Evolutionary conservation across 2,329 filamentous ascomycete species (phyloP).

Genomic region (Stagonosporopsis tanaceti): DNA sequence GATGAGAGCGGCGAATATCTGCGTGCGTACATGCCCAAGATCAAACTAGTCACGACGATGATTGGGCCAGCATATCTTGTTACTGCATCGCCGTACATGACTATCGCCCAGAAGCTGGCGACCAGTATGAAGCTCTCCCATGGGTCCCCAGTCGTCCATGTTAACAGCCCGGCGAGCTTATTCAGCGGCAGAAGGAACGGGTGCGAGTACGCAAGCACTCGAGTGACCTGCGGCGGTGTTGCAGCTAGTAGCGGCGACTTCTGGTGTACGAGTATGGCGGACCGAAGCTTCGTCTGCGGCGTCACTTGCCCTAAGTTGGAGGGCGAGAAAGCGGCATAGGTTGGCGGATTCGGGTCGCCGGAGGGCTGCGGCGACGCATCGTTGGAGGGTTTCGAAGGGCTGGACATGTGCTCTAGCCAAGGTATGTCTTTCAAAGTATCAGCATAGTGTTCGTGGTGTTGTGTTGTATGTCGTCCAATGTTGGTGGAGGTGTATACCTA

Average conservation of each 20-base stretch:
- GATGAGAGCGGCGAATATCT: conserved; percentile 90
- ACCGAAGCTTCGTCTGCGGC: conserved; percentile 76
- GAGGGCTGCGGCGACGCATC: conserved; percentile 48
- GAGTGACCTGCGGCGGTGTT: conserved; percentile 92
- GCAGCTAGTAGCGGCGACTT: conserved; percentile 93
- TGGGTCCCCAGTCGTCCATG: conserved; percentile 91
- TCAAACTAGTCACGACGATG: conserved; percentile 78
- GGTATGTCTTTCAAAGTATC: conserved; percentile 48
- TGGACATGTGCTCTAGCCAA: conserved; percentile 54
- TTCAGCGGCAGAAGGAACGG: conserved; percentile 92
- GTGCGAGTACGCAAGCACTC: conserved; percentile 93
- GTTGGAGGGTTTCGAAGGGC: conserved; percentile 45
- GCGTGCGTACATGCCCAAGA: conserved; percentile 90
- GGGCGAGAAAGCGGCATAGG: conserved; percentile 89
- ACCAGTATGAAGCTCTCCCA: conserved; percentile 97
- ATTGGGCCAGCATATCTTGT: conserved; percentile 84
- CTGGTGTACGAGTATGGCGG: conserved; percentile 93
- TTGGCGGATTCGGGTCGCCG: conserved; percentile 67
- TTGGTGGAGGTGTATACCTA: conserved; percentile 44
- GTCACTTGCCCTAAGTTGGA: conserved; percentile 75
- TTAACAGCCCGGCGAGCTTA: conserved; percentile 81
- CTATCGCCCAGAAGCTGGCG: conserved; percentile 82
- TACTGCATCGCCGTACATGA: conserved; percentile 86
- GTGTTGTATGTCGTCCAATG: conserved; percentile 13
- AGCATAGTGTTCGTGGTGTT: conserved; percentile 35